Conservation (phyloP, 1,284 basidiomycete genomes). For the Athelia psychrophila region DNA sequence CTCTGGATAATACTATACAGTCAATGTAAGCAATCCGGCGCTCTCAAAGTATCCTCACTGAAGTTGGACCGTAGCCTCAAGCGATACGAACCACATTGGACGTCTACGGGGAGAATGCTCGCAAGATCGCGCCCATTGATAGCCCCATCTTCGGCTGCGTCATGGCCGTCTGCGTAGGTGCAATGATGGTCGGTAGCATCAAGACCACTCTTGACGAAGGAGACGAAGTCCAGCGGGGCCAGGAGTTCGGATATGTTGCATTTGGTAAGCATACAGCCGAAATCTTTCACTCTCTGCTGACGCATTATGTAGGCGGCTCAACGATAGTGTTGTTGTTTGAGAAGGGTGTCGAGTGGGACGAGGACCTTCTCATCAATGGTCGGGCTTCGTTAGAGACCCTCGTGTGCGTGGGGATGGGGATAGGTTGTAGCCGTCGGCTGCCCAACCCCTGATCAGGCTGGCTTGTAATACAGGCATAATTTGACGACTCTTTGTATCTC, state of each 20-base stretch:
- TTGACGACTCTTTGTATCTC: too few species aligned
- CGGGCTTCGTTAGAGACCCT: conserved; percentile 83
- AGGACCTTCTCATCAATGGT: conserved; percentile 84
- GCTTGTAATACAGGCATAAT: too few species aligned
- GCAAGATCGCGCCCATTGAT: conserved; percentile 88
- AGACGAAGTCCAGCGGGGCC: conserved; percentile 73
- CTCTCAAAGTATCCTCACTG: conserved; percentile 16
- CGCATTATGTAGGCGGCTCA: conserved; percentile 65
- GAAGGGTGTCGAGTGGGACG: conserved; percentile 86
- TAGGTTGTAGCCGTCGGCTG: conserved; percentile 52
- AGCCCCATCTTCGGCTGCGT: conserved; percentile 85
- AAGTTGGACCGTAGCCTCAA: conserved; percentile 56
- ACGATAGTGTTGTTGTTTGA: conserved; percentile 89
- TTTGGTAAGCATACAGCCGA: conserved; percentile 62
- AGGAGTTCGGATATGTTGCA: conserved; percentile 93
- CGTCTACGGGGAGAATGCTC: conserved; percentile 92
- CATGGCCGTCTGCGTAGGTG: conserved; percentile 87
- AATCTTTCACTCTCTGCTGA: conserved; percentile 2
- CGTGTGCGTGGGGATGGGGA: conserved; percentile 84
- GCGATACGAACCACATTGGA: conserved; percentile 82
- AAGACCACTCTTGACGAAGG: conserved; percentile 85
- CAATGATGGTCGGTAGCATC: conserved; percentile 95
- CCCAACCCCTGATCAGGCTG: too few species aligned
- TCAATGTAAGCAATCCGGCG: conserved; percentile 58
- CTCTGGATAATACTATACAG: conserved; percentile 88